Percentiles rank a stretch among this genome's conserved stretches.
Conservation (phyloP, 1,139 yeast genomes). For the Kodamaea ohmeri region DNA sequence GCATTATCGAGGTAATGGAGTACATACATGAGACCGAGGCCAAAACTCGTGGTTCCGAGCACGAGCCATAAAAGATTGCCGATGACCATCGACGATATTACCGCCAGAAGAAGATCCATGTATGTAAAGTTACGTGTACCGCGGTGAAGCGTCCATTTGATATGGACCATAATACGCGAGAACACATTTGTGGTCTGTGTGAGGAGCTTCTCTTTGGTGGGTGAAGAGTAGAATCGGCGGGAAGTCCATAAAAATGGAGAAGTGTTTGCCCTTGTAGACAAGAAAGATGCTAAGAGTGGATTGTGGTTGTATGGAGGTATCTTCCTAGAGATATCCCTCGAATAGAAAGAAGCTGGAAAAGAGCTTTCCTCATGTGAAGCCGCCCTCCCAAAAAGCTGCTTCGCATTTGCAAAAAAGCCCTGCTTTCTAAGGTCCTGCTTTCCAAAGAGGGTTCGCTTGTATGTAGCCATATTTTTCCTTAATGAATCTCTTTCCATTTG, state of each 20-base stretch:
- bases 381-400: no score
- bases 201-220: conserved; percentile 39
- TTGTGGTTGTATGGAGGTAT: no score
- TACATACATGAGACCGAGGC: conserved; percentile 50
- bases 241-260: not conserved
- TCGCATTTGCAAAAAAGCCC: no score
- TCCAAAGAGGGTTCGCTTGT: no score
- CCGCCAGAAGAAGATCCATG: conserved; percentile 54
- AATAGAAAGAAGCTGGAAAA: no score
- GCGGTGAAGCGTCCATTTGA: conserved; percentile 57
- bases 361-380: no score
- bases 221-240: not conserved
- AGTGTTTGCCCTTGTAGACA: not conserved
- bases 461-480: no score
- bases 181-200: conserved; percentile 43
- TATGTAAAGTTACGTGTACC: conserved; percentile 48
- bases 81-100: conserved; percentile 55
- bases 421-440: no score
- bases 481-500: no score
- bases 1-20: conserved; percentile 40
- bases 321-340: no score
- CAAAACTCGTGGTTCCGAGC: conserved; percentile 64
- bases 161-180: conserved; percentile 46
- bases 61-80: conserved; percentile 59
- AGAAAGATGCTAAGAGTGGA: no score